A percentile compares a stretch with the other conserved stretches of the same genome.
Conservation (phyloP, 1,284 basidiomycete genomes). For the Austroboletus niveus region DNA sequence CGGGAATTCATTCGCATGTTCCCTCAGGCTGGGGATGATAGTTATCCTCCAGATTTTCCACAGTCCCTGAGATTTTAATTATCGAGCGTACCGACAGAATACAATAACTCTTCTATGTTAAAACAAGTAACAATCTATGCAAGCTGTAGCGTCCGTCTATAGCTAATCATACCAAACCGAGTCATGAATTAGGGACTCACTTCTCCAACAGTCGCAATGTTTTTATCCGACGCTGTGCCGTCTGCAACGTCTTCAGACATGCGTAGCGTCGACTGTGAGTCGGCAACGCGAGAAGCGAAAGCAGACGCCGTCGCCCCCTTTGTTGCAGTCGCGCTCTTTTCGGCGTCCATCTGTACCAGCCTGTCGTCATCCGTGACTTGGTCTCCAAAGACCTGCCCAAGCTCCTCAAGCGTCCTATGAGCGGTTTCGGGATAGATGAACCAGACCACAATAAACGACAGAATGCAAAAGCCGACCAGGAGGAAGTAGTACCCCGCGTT, state of each 20-base stretch:
- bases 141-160: not conserved
- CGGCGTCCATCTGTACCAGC: slow-evolving; percentile 12
- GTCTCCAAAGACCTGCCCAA: slow-evolving; percentile 50
- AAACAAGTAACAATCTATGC: not conserved
- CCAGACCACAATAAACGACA: slow-evolving; percentile 46
- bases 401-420: slow-evolving; percentile 46
- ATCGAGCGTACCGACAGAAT: not conserved
- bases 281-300: slow-evolving; percentile 12
- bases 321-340: slow-evolving; percentile 12
- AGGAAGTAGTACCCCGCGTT: slow-evolving; percentile 51
- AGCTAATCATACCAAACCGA: slow-evolving; percentile 2
- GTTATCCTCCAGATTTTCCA: slow-evolving; percentile 47
- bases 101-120: not conserved
- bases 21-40: slow-evolving; percentile 34
- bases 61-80: slow-evolving; percentile 39
- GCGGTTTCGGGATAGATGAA: slow-evolving; percentile 48
- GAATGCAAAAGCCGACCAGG: slow-evolving; percentile 42
- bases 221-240: slow-evolving; percentile 16
- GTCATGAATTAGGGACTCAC: slow-evolving; percentile 8
- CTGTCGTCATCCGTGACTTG: slow-evolving; percentile 29
- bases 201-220: slow-evolving; percentile 13
- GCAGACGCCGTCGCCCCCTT: slow-evolving; percentile 13
- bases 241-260: slow-evolving; percentile 18
- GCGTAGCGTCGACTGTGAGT: slow-evolving; percentile 29
- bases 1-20: slow-evolving; percentile 43